phyloP scores from a whole-genome alignment of 352 stramenopile genomes.

The Thalassiosira oceanica region DNA sequence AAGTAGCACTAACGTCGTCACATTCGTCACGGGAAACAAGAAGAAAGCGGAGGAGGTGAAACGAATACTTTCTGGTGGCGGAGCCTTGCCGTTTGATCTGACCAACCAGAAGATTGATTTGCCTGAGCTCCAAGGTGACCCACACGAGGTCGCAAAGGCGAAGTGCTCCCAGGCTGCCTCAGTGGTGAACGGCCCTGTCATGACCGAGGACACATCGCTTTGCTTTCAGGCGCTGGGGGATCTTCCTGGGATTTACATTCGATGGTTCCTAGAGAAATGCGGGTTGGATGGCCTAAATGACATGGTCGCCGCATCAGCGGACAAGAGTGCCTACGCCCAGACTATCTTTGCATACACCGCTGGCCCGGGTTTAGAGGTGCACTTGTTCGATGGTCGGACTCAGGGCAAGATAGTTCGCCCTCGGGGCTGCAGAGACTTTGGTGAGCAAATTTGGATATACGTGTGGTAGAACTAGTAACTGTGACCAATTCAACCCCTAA shows the following conservation, averaged over 20 bases:
- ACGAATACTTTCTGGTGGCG: conserved; percentile 47
- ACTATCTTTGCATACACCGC: conserved; percentile 91
- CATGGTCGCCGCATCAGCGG: conserved; percentile 90
- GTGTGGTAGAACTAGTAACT: too few relatives aligned
- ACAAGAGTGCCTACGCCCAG: conserved; percentile 93
- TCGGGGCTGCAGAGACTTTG: conserved; percentile 71
- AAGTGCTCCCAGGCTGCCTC: conserved; percentile 76
- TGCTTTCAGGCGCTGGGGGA: conserved; percentile 93
- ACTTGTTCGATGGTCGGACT: conserved; percentile 92
- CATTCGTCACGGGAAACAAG: conserved; percentile 82
- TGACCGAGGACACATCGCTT: conserved; percentile 95
- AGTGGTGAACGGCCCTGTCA: conserved; percentile 83
- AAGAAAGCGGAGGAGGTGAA: conserved; percentile 81
- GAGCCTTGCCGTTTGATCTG: conserved; percentile 56
- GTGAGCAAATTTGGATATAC: too few relatives aligned
- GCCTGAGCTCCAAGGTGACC: conserved; percentile 77
- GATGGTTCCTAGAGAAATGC: conserved; percentile 95
- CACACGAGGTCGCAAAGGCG: conserved; percentile 74
- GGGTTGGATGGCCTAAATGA: conserved; percentile 91
- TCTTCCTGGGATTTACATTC: conserved; percentile 95
- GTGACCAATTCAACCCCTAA: too few relatives aligned
- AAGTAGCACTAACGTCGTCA: conserved; percentile 43
- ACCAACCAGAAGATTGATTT: conserved; percentile 77
- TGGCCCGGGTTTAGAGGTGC: conserved; percentile 79
- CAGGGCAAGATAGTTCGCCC: conserved; percentile 89